Base-by-base conservation (phyloP, 768 basidiomycete genomes). In the Pleurotus pulmonarius region DNA sequence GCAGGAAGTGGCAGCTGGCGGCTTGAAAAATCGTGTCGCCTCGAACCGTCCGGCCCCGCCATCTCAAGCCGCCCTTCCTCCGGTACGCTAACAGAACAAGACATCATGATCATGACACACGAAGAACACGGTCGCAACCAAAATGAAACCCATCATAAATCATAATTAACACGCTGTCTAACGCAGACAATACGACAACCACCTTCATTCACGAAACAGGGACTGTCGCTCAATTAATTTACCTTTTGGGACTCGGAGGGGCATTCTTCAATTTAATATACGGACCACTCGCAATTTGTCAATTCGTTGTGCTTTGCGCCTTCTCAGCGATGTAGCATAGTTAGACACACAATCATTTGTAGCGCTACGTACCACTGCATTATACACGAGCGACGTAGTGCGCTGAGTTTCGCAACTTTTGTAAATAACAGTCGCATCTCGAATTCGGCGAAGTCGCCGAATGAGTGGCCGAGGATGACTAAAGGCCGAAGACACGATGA, bases 141-240 rank as follows among this genome's bases (percentile, higher is more conserved):
- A n/a, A n/a, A n/a, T n/a, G n/a, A n/a, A n/a, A n/a, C n/a, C n/a
- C n/a, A n/a, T n/a, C n/a, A n/a, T n/a, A n/a, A 56, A 58, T 59
- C 49, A 48, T 51, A 60, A n/a, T n/a, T n/a, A 40, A 63, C 54
- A 54, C 59, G 56, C 58, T 38, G 43, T 34, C 55, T 2, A 47
- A 15, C 26, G 40, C 18, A 13, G 52, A 75, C 68, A 26, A 43
- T 66, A 72, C 67, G 26, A 68, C 70, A 67, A 62, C 67, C 54
- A 73, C 76, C 79, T 75, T 76, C 75, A 81, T 79, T 76, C 76
- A 80, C 78, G 78, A 75, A 67, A 78, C 78, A 77, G 77, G 74
- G n/a, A 65, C 64, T 68, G 67, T 71, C 71, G 69, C 60, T 71
- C 11, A 43, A 24, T 16, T 55, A 55, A 24, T 71, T 68, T 60